These are phyloP conservation scores for Mariannaea sp. DNA, from an alignment of 2,329 filamentous ascomycete species.

Conservation along the genomic window DNA sequence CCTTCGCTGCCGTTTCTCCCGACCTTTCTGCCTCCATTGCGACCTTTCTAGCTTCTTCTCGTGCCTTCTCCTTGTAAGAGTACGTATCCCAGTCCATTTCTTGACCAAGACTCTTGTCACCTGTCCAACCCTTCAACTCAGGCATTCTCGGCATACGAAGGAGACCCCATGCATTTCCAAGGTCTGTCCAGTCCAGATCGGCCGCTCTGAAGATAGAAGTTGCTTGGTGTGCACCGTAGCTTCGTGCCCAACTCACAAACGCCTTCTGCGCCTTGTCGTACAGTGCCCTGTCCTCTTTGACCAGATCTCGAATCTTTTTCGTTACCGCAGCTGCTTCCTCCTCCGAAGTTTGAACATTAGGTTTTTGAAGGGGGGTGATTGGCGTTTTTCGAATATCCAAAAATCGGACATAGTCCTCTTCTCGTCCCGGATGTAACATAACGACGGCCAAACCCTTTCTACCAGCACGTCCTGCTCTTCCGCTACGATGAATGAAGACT, in stretches of 20 bases:
- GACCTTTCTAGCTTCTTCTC: conserved; percentile 67
- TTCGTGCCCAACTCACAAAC: conserved; percentile 91
- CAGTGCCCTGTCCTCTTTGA: conserved; percentile 58
- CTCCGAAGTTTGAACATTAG: conserved; percentile 61
- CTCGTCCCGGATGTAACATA: conserved; percentile 80
- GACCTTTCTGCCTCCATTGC: conserved; percentile 57
- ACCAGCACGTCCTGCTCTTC: conserved; percentile 87
- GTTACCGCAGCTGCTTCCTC: conserved; percentile 64
- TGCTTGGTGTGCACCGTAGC: conserved; percentile 89
- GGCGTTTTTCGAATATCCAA: conserved; percentile 87
- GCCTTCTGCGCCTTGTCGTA: conserved; percentile 89
- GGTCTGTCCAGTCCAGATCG: conserved; percentile 83
- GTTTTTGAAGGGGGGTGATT: conserved; percentile 65
- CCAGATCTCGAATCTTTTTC: conserved; percentile 63
- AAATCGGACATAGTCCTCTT: conserved; percentile 90
- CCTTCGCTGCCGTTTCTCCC: conserved; percentile 45
- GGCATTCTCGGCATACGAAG: conserved; percentile 92
- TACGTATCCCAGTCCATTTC: conserved; percentile 70
- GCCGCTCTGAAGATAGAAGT: conserved; percentile 84
- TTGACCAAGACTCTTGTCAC: conserved; percentile 66
- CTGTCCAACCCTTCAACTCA: conserved; percentile 75
- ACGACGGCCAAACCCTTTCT: conserved; percentile 83
- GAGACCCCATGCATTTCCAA: conserved; percentile 84
- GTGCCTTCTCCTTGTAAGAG: conserved; percentile 72
- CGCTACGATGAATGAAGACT: conserved; percentile 91